These are phyloP conservation scores for Raphanus hybrid DNA, from an alignment of 441 rosid genomes.

Conservation along the genomic window DNA sequence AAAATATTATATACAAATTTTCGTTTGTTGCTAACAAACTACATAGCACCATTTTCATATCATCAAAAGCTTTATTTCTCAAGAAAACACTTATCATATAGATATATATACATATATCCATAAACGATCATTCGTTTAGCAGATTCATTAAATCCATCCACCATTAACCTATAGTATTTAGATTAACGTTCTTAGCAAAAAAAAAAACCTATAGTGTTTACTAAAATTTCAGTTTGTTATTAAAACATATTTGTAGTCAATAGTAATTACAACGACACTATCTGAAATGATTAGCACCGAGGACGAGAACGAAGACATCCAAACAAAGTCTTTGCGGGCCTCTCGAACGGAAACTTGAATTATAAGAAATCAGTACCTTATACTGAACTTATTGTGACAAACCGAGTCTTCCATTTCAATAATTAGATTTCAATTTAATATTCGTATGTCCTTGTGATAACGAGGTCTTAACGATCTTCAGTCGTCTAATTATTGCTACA, in stretches of 20 bases:
- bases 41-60: not conserved
- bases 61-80: not conserved
- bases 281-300: constrained; percentile 16
- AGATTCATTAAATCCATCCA: constrained; percentile 12
- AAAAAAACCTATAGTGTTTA: too few relatives aligned
- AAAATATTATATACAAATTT: not conserved
- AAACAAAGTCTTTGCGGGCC: constrained; percentile 42
- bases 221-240: too few relatives aligned
- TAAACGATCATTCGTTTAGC: not conserved
- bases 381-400: not conserved
- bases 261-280: not conserved
- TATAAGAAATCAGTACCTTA: constrained; percentile 30
- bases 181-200: too few relatives aligned
- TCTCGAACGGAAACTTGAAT: constrained; percentile 38
- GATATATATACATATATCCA: too few relatives aligned
- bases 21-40: not conserved
- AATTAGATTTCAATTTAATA: constrained; percentile 21
- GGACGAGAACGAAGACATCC: constrained; percentile 17
- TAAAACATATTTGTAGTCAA: too few relatives aligned
- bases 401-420: constrained; percentile 23
- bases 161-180: not conserved
- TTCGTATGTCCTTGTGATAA: constrained; percentile 37
- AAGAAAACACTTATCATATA: too few relatives aligned
- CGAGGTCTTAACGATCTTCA: constrained; percentile 44
- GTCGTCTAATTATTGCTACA: constrained; percentile 20